These are phyloP conservation scores for Geranium brycei DNA, from an alignment of 345 rosid genomes.

Conservation along the genomic window DNA sequence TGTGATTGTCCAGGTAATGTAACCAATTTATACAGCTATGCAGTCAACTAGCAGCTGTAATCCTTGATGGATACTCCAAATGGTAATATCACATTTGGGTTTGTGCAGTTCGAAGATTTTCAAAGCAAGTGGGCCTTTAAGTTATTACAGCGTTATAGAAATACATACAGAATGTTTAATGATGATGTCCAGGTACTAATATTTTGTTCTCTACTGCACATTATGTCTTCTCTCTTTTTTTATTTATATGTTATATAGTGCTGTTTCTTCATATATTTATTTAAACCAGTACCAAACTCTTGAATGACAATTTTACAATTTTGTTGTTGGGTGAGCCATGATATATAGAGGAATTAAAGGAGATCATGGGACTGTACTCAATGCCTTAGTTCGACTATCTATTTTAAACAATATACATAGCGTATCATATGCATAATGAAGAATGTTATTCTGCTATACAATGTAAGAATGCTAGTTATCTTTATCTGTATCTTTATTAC, in stretches of 20 bases:
- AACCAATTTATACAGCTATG: constrained; percentile 1
- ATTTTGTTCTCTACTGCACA: constrained; percentile 7
- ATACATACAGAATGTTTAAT: constrained; percentile 76
- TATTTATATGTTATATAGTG: no score
- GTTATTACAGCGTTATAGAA: constrained; percentile 82
- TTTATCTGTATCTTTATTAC: no score
- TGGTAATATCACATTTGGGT: constrained; percentile 7
- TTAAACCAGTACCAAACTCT: neutral
- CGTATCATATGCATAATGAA: no score
- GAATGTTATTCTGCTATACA: no score
- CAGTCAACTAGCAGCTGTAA: neutral
- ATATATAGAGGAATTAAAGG: no score
- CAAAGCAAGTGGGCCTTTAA: constrained; percentile 99
- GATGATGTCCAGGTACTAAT: constrained; percentile 93
- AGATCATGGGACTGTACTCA: no score
- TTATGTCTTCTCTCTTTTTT: constrained; percentile 4
- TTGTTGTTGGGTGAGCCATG: neutral
- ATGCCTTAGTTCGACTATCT: no score
- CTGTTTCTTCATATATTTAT: neutral
- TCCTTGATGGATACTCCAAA: neutral
- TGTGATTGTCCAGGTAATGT: constrained; percentile 85
- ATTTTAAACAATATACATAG: no score
- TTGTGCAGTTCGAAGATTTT: constrained; percentile 88
- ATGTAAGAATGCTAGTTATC: no score
- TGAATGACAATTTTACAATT: neutral